These are phyloP conservation scores for Phytopythium mirpurense DNA, from an alignment of 352 stramenopile species.

Conservation along the genomic window DNA sequence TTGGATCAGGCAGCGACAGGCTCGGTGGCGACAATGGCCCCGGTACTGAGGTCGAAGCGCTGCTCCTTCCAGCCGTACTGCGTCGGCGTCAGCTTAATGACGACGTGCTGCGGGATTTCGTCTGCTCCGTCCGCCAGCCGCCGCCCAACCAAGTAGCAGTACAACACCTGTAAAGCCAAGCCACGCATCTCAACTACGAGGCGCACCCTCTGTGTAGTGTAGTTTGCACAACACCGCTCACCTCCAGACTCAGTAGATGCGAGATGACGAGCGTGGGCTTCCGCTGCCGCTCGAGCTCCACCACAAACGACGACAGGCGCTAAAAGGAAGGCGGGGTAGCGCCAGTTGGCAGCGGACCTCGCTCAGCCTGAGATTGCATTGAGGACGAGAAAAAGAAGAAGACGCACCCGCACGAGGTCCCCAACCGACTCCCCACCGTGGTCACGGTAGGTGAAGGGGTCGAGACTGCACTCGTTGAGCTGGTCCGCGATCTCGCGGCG, in stretches of 20 bases:
- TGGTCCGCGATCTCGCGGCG: conserved; percentile 28
- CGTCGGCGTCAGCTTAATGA: conserved; percentile 41
- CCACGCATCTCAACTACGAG: neutral
- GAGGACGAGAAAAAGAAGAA: neutral
- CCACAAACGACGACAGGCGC: conserved; percentile 41
- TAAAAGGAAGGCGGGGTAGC: conserved; percentile 6
- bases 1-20: neutral
- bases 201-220: too few relatives aligned
- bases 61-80: conserved; percentile 47
- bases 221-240: conserved; percentile 2
- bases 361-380: too few relatives aligned
- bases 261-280: conserved; percentile 37
- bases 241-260: conserved; percentile 37
- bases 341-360: too few relatives aligned
- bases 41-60: conserved; percentile 28
- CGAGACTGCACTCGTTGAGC: conserved; percentile 32
- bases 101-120: conserved; percentile 33
- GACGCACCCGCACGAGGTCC: conserved; percentile 35
- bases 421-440: conserved; percentile 41
- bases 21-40: neutral
- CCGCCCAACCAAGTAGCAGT: conserved; percentile 33
- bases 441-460: conserved; percentile 43
- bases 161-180: conserved; percentile 17
- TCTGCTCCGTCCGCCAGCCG: conserved; percentile 23
- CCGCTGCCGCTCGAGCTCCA: conserved; percentile 36